phyloP scores from a whole-genome alignment of 371 early-diverging fungal genomes.

The Smittium culicis region DNA sequence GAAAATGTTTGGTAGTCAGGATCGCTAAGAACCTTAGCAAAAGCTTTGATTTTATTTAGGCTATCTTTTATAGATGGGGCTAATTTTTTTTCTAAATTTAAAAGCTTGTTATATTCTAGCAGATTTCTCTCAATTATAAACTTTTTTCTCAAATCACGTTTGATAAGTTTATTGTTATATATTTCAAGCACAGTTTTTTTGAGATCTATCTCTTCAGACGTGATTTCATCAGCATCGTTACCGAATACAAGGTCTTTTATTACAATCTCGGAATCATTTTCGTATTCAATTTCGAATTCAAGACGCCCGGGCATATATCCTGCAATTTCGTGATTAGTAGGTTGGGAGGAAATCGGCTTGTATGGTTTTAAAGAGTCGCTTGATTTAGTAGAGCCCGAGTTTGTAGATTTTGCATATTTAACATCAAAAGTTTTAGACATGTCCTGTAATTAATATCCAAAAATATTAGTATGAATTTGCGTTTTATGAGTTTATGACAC shows the following conservation, averaged over 20 bases:
- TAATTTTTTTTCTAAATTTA: too few relatives aligned
- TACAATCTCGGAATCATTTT: constrained; percentile 86
- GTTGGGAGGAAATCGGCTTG: constrained; percentile 69
- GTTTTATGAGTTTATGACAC: too few relatives aligned
- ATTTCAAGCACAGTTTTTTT: constrained; percentile 84
- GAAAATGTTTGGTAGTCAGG: too few relatives aligned
- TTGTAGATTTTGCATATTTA: constrained; percentile 16
- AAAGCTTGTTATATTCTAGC: too few relatives aligned
- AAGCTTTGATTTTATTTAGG: too few relatives aligned
- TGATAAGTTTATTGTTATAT: constrained; percentile 76
- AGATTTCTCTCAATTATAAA: constrained; percentile 82
- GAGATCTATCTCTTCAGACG: constrained; percentile 72
- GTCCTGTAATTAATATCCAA: too few relatives aligned
- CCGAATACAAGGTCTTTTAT: constrained; percentile 89
- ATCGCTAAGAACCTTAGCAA: too few relatives aligned
- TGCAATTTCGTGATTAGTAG: constrained; percentile 87
- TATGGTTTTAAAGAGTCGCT: too few relatives aligned
- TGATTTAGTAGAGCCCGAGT: constrained; percentile 32
- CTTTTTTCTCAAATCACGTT: constrained; percentile 68
- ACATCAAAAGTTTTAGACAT: constrained; percentile 38
- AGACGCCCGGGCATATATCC: constrained; percentile 96
- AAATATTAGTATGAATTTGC: too few relatives aligned
- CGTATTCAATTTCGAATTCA: constrained; percentile 95
- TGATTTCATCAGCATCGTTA: constrained; percentile 65
- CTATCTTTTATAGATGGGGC: too few relatives aligned